phyloP scores from a whole-genome alignment of 257 asterid genomes.

The Nicotiana undulata region DNA sequence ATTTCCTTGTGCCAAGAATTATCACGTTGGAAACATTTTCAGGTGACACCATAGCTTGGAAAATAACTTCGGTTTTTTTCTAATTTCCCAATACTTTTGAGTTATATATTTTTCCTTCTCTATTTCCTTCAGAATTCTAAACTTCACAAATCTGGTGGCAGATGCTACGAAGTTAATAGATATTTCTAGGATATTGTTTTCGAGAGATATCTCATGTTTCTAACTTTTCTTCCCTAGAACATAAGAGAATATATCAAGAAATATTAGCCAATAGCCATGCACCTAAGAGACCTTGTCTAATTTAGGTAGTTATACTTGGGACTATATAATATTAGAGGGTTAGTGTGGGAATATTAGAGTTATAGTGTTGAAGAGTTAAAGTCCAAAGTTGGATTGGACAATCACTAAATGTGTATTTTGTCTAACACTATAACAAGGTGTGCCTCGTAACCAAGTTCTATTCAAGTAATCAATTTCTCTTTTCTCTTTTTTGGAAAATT shows the following conservation, averaged over 20 bases:
- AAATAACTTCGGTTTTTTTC: no score
- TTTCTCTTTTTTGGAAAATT: not conserved
- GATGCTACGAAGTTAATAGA: no score
- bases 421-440: not conserved
- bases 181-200: no score
- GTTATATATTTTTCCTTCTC: no score
- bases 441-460: not conserved
- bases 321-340: not conserved
- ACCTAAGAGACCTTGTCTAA: not conserved
- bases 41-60: no score
- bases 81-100: no score
- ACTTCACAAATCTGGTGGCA: no score
- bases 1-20: no score
- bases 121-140: no score
- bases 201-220: no score
- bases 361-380: not conserved
- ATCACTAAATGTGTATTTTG: not conserved
- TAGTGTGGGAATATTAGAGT: not conserved
- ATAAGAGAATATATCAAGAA: not conserved
- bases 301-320: not conserved
- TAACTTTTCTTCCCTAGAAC: no score
- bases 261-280: not conserved
- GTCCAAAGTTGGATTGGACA: not conserved
- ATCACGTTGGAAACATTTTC: no score
- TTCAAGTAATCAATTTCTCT: not conserved